Base-by-base conservation (phyloP, 192 early-diverging fungal species). In the Pilaira anomala region DNA sequence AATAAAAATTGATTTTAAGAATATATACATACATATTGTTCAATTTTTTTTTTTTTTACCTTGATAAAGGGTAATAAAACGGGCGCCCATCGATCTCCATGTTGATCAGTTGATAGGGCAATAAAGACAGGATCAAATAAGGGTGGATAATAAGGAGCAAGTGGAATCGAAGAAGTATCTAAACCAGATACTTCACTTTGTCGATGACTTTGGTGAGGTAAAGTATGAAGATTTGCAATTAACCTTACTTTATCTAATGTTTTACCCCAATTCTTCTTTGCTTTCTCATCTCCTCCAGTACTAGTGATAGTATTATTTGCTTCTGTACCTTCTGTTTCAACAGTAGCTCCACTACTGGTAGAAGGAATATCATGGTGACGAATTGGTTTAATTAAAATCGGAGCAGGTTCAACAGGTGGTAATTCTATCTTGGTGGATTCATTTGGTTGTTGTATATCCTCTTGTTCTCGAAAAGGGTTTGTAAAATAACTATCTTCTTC, bases 211-310 rank as follows among this genome's bases (percentile, higher is more conserved):
- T 42, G 48, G 11, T 33, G 18, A 7, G 25, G 44, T 0, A n/a
- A 24, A 21, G 48, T 29, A 26, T 66, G 48, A 6, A 73, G 9
- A 16, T 59, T 57, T 16, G 53, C n/a, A 19, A 73, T 59, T 4
- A 73, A 48, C 7, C 61, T 44, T 7, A 73, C 39, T 46, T 67
- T 67, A 52, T 63, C 71, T 18, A 73, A 40, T 11, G 71, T 73
- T 28, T 73, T 73, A 12, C 41, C 55, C 71, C 71, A 73, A 9
- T 67, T 22, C n/a, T 49, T 30, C 9, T 61, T 60, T 16, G 65
- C 71, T 12, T 60, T 65, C 14, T 14, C n/a, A 13, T 59, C 41
- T 33, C 44, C 26, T 14, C 26, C 39, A 14, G 19, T 19, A 18
- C 0, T 25, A 8, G 13, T 24, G 12, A 16, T 9, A 22, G 52